Percentiles rank a stretch among this genome's conserved stretches.
phyloP scores from a whole-genome alignment of 257 asterid genomes.

The Verbascum thapsus region DNA sequence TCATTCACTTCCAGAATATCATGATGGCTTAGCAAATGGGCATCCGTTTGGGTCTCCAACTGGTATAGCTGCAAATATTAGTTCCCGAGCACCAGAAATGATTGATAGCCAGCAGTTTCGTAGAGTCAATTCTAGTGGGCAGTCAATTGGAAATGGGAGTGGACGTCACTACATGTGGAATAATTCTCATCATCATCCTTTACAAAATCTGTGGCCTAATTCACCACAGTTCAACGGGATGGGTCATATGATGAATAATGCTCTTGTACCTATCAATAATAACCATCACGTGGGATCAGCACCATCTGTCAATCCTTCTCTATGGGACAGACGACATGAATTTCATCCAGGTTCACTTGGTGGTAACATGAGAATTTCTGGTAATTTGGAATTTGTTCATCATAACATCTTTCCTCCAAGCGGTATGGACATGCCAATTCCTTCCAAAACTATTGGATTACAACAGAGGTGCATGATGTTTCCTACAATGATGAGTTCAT shows the following conservation, averaged over 20 bases:
- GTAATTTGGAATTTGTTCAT: conserved; percentile 79
- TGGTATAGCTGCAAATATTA: conserved; percentile 57
- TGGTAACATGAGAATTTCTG: conserved; percentile 78
- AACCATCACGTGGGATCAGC: conserved; percentile 95
- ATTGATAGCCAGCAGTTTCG: conserved; percentile 64
- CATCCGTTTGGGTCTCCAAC: conserved; percentile 67
- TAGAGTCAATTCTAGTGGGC: conserved; percentile 61
- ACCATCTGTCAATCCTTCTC: conserved; percentile 79
- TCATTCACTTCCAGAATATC: conserved; percentile 81
- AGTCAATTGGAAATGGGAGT: conserved; percentile 70
- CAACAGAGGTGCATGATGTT: conserved; percentile 84
- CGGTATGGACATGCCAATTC: conserved; percentile 71
- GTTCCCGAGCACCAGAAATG: conserved; percentile 53
- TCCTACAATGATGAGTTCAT: conserved; percentile 81
- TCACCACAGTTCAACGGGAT: conserved; percentile 81
- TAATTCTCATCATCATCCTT: conserved; percentile 63
- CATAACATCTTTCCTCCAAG: conserved; percentile 65
- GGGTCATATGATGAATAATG: conserved; percentile 62
- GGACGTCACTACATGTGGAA: conserved; percentile 90
- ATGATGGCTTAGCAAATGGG: conserved; percentile 67
- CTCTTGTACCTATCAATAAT: conserved; percentile 61
- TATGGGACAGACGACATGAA: conserved; percentile 83
- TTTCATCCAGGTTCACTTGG: conserved; percentile 95
- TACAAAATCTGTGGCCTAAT: conserved; percentile 83
- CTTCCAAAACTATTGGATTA: conserved; percentile 70